phyloP scores from a whole-genome alignment of 1,284 basidiomycete genomes.

The Apiotrichum brassicae region DNA sequence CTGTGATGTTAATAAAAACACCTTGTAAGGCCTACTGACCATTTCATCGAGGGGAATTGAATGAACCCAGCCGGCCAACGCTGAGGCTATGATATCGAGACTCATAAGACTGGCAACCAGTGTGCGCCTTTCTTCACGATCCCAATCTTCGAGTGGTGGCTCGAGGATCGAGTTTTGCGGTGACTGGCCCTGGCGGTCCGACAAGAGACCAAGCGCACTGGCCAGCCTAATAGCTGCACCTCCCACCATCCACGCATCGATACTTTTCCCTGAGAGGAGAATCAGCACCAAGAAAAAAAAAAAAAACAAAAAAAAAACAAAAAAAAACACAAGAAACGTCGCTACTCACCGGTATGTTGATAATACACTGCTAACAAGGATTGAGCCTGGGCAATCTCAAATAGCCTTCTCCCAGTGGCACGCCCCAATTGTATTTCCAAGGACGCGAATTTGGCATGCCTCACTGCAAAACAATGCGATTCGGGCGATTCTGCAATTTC shows the following conservation, averaged over 20 bases:
- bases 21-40: slow-evolving; percentile 28
- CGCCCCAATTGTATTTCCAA: slow-evolving; percentile 15
- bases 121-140: slow-evolving; percentile 33
- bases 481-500: slow-evolving; percentile 11
- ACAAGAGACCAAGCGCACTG: slow-evolving; percentile 28
- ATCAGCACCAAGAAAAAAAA: no score
- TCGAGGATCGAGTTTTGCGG: slow-evolving; percentile 18
- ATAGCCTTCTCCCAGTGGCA: slow-evolving; percentile 15
- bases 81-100: slow-evolving; percentile 20
- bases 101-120: slow-evolving; percentile 23
- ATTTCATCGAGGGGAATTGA: slow-evolving; percentile 29
- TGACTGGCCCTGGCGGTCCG: neutral
- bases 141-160: slow-evolving; percentile 23
- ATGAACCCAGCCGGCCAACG: slow-evolving; percentile 31
- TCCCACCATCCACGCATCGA: slow-evolving; percentile 33
- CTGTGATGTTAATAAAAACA: slow-evolving; percentile 7
- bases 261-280: slow-evolving; percentile 24
- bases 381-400: slow-evolving; percentile 33
- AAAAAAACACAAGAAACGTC: neutral
- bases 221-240: slow-evolving; percentile 22
- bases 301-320: no score
- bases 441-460: slow-evolving; percentile 23
- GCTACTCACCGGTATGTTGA: slow-evolving; percentile 20
- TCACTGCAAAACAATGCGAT: slow-evolving; percentile 30
- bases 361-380: slow-evolving; percentile 22